Evolutionary conservation across 352 stramenopile species (phyloP).

Genomic region (Pythium oligandrum): DNA sequence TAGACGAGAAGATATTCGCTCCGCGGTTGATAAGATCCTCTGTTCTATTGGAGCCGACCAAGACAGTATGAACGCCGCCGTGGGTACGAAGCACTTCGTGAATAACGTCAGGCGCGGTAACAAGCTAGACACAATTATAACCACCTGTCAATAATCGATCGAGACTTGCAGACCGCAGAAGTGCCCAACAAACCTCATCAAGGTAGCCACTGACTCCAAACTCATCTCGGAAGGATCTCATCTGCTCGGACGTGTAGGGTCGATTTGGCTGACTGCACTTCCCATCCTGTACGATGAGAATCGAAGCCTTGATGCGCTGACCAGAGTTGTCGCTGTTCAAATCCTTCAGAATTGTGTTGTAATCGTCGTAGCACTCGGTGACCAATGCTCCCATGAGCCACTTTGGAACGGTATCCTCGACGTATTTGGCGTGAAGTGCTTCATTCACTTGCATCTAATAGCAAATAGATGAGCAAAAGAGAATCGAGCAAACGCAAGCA

Average conservation of each 20-base stretch:
- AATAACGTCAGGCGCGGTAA: slow-evolving; percentile 78
- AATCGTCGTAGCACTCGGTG: slow-evolving; percentile 77
- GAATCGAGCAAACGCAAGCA: too few relatives aligned
- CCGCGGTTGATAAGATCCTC: slow-evolving; percentile 77
- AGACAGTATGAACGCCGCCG: slow-evolving; percentile 71
- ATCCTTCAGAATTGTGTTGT: slow-evolving; percentile 68
- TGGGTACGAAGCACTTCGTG: slow-evolving; percentile 69
- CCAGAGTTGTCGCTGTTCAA: slow-evolving; percentile 42
- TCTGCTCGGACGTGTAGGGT: slow-evolving; percentile 55
- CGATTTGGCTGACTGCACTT: slow-evolving; percentile 41
- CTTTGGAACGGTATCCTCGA: slow-evolving; percentile 81
- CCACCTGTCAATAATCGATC: neutral
- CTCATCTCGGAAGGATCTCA: slow-evolving; percentile 36
- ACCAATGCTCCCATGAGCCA: slow-evolving; percentile 73
- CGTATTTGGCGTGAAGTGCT: slow-evolving; percentile 72
- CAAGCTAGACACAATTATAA: slow-evolving; percentile 30
- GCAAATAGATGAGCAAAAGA: too few relatives aligned
- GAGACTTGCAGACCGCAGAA: neutral
- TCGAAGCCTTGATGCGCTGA: slow-evolving; percentile 53
- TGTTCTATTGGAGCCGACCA: slow-evolving; percentile 66
- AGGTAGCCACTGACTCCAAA: slow-evolving; percentile 75
- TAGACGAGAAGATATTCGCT: slow-evolving; percentile 51
- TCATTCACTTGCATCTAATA: slow-evolving; percentile 74
- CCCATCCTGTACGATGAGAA: slow-evolving; percentile 66
- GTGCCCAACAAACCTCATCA: slow-evolving; percentile 46